Conservation (phyloP, 129 eudicot genomes). For the Daucus carota region DH1_v3.0 NC_030388.2:32557001-32557500, state of each 20-base stretch:
- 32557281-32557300: conserved; percentile 41
- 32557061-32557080: conserved; percentile 51
- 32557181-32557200: conserved; percentile 71
- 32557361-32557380: conserved; percentile 53
- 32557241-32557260: conserved; percentile 63
- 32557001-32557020: conserved; percentile 58
- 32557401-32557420: conserved; percentile 57
- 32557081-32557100: conserved; percentile 46
- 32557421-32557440: conserved; percentile 53
- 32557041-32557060: conserved; percentile 41
- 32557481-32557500: conserved; percentile 38
- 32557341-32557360: conserved; percentile 61
- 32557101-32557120: conserved; percentile 64
- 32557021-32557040: conserved; percentile 59
- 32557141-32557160: conserved; percentile 50
- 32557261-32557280: conserved; percentile 50
- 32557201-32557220: conserved; percentile 54
- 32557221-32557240: conserved; percentile 49
- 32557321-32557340: conserved; percentile 53
- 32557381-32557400: conserved; percentile 62
- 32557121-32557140: conserved; percentile 47
- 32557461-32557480: conserved; percentile 52
- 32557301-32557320: conserved; percentile 46
- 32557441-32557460: conserved; percentile 44
- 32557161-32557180: conserved; percentile 46